Evolutionary conservation across 2,329 filamentous ascomycete species (phyloP), one percentile per base, ranked within the genome.

Genomic region (Exutisphaerella laricina): DNA sequence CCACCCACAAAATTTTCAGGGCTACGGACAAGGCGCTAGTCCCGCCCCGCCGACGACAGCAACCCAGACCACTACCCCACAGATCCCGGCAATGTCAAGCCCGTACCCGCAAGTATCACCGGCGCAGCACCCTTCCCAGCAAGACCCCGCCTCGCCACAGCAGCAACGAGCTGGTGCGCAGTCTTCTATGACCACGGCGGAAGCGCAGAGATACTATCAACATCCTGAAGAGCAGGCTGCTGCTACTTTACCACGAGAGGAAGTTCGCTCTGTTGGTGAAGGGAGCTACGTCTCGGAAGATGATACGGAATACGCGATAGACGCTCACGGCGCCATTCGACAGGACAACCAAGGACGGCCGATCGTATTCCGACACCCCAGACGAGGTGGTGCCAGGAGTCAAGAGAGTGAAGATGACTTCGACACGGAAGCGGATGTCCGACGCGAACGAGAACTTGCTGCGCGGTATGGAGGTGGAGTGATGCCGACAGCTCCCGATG

Each of bases 221-320:
- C 70, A 73, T 46, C 66, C 67, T 17, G 65, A 67, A 8, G 41
- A 49, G n/a, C 48, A 51, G 6, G 55, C 58, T 1, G 21, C 66
- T 66, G 12, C 61, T 61, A 13, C 43, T 33, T 13, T 37, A 14
- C 46, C 40, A 18, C 49, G 39, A 1, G 43, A 52, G 25, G 56
- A 56, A 12, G 39, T 51, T 7, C 53, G 45, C 9, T 56, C 54
- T 2, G 51, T 58, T 28, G 49, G 43, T 3, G 51, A 58, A 29
- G 41, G 42, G 14, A 54, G 52, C 40, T 71, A 71, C 45, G 67
- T 67, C 47, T 83, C 78, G 44, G 82, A 85, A 62, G 79, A 75
- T 62, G 79, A 82, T 66, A 84, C 84, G 63, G 84, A 88, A 64
- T 88, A 85, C 64, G 74, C 77, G 48, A 74, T 79, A 53, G 79